These are phyloP conservation scores for Ophiobolus disseminans DNA, from an alignment of 2,329 filamentous ascomycete genomes.

Conservation along the genomic window DNA sequence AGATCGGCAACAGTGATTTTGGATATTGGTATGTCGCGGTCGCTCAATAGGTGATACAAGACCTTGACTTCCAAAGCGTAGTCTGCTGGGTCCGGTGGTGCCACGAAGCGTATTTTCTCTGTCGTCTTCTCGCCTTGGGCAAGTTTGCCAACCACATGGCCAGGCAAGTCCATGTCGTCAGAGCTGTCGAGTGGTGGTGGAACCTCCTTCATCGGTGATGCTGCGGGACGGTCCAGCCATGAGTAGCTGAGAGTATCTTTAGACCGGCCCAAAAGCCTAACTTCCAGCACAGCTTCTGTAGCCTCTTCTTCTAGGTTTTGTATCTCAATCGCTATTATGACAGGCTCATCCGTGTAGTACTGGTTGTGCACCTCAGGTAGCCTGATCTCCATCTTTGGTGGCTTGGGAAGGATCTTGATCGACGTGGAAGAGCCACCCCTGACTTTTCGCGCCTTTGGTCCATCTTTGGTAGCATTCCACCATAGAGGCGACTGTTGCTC, in stretches of 20 bases:
- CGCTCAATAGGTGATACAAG: conserved; percentile 79
- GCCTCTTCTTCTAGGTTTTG: conserved; percentile 84
- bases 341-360: conserved; percentile 84
- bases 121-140: conserved; percentile 39
- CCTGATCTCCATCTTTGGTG: conserved; percentile 85
- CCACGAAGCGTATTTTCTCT: conserved; percentile 49
- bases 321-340: conserved; percentile 73
- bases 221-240: conserved; percentile 54
- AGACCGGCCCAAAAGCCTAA: conserved; percentile 68
- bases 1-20: conserved; percentile 75
- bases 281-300: conserved; percentile 73
- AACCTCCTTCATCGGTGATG: conserved; percentile 40
- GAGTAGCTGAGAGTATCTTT: conserved; percentile 54
- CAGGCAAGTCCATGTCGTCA: conserved; percentile 42
- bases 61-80: conserved; percentile 76
- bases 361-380: conserved; percentile 69
- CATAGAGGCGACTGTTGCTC: conserved; percentile 34
- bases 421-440: conserved; percentile 52
- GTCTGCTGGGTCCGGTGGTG: conserved; percentile 56
- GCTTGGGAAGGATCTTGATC: conserved; percentile 82
- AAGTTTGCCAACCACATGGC: conserved; percentile 47
- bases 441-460: conserved; percentile 37
- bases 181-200: conserved; percentile 30
- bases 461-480: conserved; percentile 40
- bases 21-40: conserved; percentile 79